Evolutionary conservation across 306 rosid species (phyloP), one percentile per base, ranked within the genome.

Genomic region (Arachis stenosperma): DNA sequence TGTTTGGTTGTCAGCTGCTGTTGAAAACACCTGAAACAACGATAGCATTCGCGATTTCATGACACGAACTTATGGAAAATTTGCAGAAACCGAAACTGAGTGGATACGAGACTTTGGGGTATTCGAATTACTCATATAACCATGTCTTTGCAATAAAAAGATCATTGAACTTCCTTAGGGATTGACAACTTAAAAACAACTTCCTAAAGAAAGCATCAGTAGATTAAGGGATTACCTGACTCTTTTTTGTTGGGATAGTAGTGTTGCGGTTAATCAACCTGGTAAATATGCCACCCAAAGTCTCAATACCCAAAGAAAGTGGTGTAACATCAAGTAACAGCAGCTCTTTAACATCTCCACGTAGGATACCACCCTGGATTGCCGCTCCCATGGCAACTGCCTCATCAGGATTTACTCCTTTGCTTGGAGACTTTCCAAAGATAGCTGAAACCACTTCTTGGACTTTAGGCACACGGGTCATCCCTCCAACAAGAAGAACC

Each of bases 381-480:
- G 97, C 97, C 37, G 97, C 97, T 63, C 95, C 97, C 86, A 91
- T 62, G 14, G 97, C 97, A 69, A 91, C 97, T 44, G 97, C 91
- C 84, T 91, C 97, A 67, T 91, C 97, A 53, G 97, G 97, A 56
- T 91, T 91, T 62, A 91, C 95, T 63, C 97, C 97, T 81, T 91
- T 89, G 74, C 97, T 91, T 27, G 97, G 97, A 72, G 77, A 60
- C 86, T 91, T 89, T 14, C 89, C 95, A 64, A 91, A 91, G 67
- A 91, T 89, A 15, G 40, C 86, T 10, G 83, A 9, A 33, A 91
- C 97, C 8, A 91, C 89, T 39, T 84, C 86, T 65, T 91, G 97
- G n/a, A 91, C 95, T 76, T 89, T 91, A 7, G 97, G 97, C n/a
- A 91, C 97, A 52, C 95, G 95, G 5, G 97, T 88, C 97, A 89